Evolutionary conservation across 2,329 filamentous ascomycete genomes (phyloP), one percentile per base, ranked within the genome.

Genomic region (Hymenoscyphus linearis): DNA sequence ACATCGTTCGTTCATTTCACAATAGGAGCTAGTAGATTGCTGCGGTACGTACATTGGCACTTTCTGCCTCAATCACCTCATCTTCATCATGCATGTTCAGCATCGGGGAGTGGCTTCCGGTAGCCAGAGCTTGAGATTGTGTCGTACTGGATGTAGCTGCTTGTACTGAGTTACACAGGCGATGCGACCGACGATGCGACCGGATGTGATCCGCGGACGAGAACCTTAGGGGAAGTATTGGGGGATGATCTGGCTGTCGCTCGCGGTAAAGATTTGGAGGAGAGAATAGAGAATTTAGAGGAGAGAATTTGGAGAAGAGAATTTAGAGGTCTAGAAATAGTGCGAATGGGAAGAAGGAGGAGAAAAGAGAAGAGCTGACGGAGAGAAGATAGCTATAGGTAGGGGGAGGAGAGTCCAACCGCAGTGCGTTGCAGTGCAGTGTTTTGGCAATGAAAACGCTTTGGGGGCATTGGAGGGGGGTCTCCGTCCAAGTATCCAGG

Each of bases 41-140:
- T 37, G 58, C 16, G 7, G 26, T 18, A 52, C 60, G 50, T 26
- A 61, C 60, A 58, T 61, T n/a, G n/a, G 37, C 22, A 40, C 40
- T 54, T 40, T 61, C 59, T 3, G 59, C 59, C 36, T 61, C 59
- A 53, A 61, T 61, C 18, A 25, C 18, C 13, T 61, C 40, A 22
- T 7, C 59, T 36, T 58, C 59, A 26, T 54, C 59, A 47, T 60
- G 54, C 54, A 60, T 52, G 27, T 34, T 37, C 40, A 36, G 26
- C 22, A 35, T 10, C 52, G 36, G 22, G 31, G 14, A 22, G 18
- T 10, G 50, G 22, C 26, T 13, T 13, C 34, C 27, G 27, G 25
- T n/a, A 16, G 12, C 10, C 27, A 56, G 40, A 22, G 9, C 18
- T 47, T n/a, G 18, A 47, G 40, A 18, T 47, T 22, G 40, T 3